phyloP scores from a whole-genome alignment of 352 stramenopile species.

The Phytophthora cajani region DNA sequence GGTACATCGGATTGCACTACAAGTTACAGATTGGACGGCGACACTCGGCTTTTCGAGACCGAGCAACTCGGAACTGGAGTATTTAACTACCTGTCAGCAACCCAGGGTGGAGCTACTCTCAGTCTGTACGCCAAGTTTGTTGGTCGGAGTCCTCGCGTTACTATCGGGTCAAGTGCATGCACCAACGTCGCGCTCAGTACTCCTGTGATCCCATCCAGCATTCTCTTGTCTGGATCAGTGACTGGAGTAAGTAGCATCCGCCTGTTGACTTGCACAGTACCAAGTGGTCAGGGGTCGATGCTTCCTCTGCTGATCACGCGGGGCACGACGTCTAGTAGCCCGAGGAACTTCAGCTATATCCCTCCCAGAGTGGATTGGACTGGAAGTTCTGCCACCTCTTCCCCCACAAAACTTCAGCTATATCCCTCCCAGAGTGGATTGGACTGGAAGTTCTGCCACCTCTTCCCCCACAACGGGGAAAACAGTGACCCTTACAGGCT shows the following conservation, averaged over 20 bases:
- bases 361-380: slow-evolving; percentile 50
- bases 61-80: slow-evolving; percentile 19
- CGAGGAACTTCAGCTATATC: slow-evolving; percentile 63
- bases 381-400: slow-evolving; percentile 32
- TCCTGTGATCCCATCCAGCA: slow-evolving; percentile 22
- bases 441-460: slow-evolving; percentile 39
- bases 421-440: slow-evolving; percentile 53
- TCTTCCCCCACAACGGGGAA: slow-evolving; percentile 51
- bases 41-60: slow-evolving; percentile 48
- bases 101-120: slow-evolving; percentile 49
- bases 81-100: slow-evolving; percentile 51
- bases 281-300: slow-evolving; percentile 53
- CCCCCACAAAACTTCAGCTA: slow-evolving; percentile 63
- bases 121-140: slow-evolving; percentile 65
- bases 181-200: slow-evolving; percentile 38
- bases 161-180: slow-evolving; percentile 38
- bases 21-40: slow-evolving; percentile 51
- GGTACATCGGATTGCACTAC: slow-evolving; percentile 53
- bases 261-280: slow-evolving; percentile 51
- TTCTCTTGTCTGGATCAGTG: slow-evolving; percentile 31
- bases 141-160: slow-evolving; percentile 48
- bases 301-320: slow-evolving; percentile 44
- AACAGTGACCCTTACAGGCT: slow-evolving; percentile 41
- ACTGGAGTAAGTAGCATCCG: slow-evolving; percentile 44
- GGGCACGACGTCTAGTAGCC: slow-evolving; percentile 45